phyloP scores from a whole-genome alignment of 2,329 filamentous ascomycete species.

The Arthroderma sp. region DNA sequence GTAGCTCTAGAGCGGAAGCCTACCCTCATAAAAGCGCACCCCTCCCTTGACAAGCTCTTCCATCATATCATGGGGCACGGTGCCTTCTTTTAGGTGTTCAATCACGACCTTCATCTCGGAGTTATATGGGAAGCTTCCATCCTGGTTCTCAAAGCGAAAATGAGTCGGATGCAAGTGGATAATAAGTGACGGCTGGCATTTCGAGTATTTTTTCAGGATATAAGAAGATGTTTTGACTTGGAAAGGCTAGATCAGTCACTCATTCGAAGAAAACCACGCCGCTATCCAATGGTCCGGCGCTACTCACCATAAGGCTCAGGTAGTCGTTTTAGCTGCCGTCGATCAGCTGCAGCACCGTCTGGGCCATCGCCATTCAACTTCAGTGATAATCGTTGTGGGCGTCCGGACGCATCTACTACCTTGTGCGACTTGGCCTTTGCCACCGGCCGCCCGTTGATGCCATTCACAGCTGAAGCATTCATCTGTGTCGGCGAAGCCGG shows the following conservation, averaged over 20 bases:
- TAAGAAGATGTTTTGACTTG: slow-evolving; percentile 61
- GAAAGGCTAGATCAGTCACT: slow-evolving; percentile 3
- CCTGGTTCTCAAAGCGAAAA: slow-evolving; percentile 87
- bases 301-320: slow-evolving; percentile 35
- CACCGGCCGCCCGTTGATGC: slow-evolving; percentile 20
- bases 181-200: slow-evolving; percentile 64
- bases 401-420: background rate
- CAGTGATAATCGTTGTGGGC: slow-evolving; percentile 20
- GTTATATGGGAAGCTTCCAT: slow-evolving; percentile 81
- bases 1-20: background rate
- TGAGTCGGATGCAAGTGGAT: slow-evolving; percentile 74
- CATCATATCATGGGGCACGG: slow-evolving; percentile 79
- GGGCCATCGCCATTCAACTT: slow-evolving; percentile 30
- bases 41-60: slow-evolving; percentile 58
- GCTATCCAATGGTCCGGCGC: background rate
- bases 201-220: slow-evolving; percentile 68
- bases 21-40: slow-evolving; percentile 79
- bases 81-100: slow-evolving; percentile 61
- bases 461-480: slow-evolving; percentile 31
- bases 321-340: slow-evolving; percentile 24
- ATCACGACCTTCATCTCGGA: slow-evolving; percentile 77
- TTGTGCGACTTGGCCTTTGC: slow-evolving; percentile 4
- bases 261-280: no score
- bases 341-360: slow-evolving; percentile 18
- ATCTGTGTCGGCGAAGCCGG: slow-evolving; percentile 33